These are phyloP conservation scores for Ajuga reptans DNA, from an alignment of 305 asterid genomes.

Conservation along the genomic window DNA sequence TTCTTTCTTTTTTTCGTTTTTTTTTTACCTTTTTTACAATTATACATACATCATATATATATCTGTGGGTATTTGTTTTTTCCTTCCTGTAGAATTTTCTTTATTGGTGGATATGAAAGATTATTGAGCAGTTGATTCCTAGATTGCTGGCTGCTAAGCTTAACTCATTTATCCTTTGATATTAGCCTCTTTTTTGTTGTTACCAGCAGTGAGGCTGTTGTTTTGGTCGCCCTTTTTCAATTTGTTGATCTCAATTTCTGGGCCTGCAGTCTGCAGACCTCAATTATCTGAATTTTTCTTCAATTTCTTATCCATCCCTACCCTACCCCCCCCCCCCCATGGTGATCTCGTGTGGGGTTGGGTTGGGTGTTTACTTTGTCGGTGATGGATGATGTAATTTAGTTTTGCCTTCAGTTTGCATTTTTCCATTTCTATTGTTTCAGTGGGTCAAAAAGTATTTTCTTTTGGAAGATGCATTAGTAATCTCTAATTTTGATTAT, in stretches of 20 bases:
- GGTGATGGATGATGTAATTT: neutral
- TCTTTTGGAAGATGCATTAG: neutral
- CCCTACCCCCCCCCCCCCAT: neutral
- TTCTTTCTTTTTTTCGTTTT: neutral
- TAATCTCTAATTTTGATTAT: neutral
- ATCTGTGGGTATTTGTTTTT: neutral
- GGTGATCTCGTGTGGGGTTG: neutral
- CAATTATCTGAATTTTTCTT: neutral
- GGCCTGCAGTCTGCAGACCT: neutral
- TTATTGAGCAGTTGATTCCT: neutral
- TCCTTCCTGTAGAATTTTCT: neutral
- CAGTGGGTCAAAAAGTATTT: neutral
- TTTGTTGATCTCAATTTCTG: constrained; percentile 3
- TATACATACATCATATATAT: no score
- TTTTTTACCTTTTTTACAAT: no score
- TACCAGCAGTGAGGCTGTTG: neutral
- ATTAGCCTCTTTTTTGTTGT: constrained; percentile 10
- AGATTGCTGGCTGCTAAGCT: neutral
- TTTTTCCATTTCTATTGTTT: neutral
- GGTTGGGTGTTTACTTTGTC: neutral
- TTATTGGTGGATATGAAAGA: constrained; percentile 1
- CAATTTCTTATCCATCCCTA: neutral
- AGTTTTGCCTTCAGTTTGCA: neutral
- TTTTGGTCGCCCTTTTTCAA: neutral
- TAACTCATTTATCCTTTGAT: neutral